These are phyloP conservation scores for Kalaharituber pfeilii DNA, from an alignment of 2,329 filamentous ascomycete genomes.

Conservation along the genomic window DNA sequence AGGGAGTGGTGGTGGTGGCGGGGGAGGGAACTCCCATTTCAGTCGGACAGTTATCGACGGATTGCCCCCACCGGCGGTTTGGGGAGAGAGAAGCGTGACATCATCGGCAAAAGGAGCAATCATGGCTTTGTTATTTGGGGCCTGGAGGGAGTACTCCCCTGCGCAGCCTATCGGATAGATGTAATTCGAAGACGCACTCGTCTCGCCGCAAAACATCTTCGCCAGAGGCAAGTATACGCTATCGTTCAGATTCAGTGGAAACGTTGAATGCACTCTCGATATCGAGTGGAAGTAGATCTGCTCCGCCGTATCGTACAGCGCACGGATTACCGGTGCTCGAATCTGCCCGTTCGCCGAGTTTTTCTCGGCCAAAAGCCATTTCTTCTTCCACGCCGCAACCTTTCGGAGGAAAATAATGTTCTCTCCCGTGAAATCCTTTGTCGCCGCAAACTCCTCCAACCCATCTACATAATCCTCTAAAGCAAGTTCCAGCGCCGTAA, in stretches of 20 bases:
- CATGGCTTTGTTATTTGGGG: background rate
- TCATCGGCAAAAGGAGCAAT: constrained; percentile 14
- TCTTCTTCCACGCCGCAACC: constrained; percentile 39
- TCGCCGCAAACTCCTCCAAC: constrained; percentile 46
- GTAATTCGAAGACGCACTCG: constrained; percentile 26
- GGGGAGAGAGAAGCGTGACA: constrained; percentile 6
- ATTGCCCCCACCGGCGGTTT: background rate
- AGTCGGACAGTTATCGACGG: background rate
- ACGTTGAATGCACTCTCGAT: constrained; percentile 43
- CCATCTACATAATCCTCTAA: constrained; percentile 41
- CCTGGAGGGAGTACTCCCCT: background rate
- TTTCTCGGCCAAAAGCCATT: constrained; percentile 22
- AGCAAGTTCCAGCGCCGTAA: constrained; percentile 45
- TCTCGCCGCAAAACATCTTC: constrained; percentile 36
- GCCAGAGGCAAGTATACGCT: constrained; percentile 39
- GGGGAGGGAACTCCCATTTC: background rate
- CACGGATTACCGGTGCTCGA: constrained; percentile 27
- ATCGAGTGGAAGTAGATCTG: constrained; percentile 46
- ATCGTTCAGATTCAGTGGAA: constrained; percentile 49
- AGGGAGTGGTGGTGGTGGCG: too few relatives aligned
- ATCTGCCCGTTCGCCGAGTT: constrained; percentile 13
- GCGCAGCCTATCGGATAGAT: background rate
- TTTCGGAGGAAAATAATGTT: constrained; percentile 49
- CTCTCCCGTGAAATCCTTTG: constrained; percentile 51
- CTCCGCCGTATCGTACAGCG: constrained; percentile 41